phyloP scores from a whole-genome alignment of 495 filamentous ascomycete genomes.

The Neurospora sp. region DNA sequence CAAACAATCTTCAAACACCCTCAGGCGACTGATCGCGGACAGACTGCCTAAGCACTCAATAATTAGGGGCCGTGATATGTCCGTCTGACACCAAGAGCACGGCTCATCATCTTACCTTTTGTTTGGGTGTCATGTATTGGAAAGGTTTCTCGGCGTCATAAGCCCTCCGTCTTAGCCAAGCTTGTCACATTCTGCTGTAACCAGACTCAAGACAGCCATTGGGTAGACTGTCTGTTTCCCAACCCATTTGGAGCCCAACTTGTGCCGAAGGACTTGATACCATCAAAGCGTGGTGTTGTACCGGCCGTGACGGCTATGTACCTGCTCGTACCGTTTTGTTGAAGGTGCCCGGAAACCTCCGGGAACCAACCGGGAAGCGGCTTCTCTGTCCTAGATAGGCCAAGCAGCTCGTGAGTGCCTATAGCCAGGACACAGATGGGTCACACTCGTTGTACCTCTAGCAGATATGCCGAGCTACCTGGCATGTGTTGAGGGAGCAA shows the following conservation, averaged over 20 bases:
- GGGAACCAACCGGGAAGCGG: neutral
- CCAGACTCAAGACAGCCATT: neutral
- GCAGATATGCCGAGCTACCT: neutral
- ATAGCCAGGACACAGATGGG: neutral
- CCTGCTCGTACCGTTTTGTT: conserved; percentile 12
- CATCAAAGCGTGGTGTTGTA: conserved; percentile 5
- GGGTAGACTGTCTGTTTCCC: neutral
- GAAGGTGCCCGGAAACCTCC: neutral
- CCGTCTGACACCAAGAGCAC: neutral
- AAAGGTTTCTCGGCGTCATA: neutral
- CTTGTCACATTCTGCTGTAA: neutral
- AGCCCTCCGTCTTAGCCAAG: neutral
- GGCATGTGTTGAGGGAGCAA: neutral
- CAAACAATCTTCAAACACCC: neutral
- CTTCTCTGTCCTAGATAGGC: neutral
- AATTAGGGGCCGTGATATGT: neutral
- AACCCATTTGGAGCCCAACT: neutral
- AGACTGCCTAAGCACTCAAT: neutral
- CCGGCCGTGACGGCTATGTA: conserved; percentile 10
- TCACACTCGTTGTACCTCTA: neutral
- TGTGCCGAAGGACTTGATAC: neutral
- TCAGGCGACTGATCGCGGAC: neutral
- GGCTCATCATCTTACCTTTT: neutral
- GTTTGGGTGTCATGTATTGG: neutral
- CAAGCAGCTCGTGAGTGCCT: neutral